Conservation (phyloP, 2,329 filamentous ascomycete species). For the Sporothrix sp. region DNA sequence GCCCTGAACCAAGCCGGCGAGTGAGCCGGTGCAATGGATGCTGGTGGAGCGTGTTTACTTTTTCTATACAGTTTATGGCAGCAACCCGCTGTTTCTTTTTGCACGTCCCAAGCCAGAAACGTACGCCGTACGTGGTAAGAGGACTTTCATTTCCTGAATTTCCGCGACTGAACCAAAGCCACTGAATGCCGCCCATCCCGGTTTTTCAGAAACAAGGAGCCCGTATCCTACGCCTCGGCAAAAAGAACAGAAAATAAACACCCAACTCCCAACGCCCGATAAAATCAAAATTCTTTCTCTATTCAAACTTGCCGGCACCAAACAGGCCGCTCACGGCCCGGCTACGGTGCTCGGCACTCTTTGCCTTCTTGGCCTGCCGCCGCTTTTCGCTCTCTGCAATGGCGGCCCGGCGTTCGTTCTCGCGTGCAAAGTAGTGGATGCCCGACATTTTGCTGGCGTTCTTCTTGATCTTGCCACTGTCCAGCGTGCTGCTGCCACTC, state of each 20-base stretch:
- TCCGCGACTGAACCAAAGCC: too few relatives aligned
- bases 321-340: slow-evolving; percentile 50
- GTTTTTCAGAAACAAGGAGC: too few relatives aligned
- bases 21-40: not conserved
- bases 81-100: too few relatives aligned
- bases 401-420: slow-evolving; percentile 46
- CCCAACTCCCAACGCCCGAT: not conserved
- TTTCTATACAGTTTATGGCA: too few relatives aligned
- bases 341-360: slow-evolving; percentile 46
- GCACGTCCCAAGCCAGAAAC: too few relatives aligned
- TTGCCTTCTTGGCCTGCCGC: slow-evolving; percentile 48
- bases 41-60: not conserved
- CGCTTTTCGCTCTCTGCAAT: slow-evolving; percentile 48
- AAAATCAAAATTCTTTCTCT: not conserved
- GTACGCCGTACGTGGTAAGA: too few relatives aligned
- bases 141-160: not conserved
- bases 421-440: slow-evolving; percentile 50
- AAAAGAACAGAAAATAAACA: not conserved
- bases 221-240: too few relatives aligned
- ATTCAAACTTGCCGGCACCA: slow-evolving; percentile 47
- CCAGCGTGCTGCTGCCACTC: slow-evolving; percentile 22
- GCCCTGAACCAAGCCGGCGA: too few relatives aligned
- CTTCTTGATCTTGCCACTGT: slow-evolving; percentile 34
- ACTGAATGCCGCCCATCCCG: too few relatives aligned
- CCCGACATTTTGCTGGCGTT: slow-evolving; percentile 51